A percentile compares a stretch with the other conserved stretches of the same genome.
Conservation (phyloP, 2,329 filamentous ascomycete genomes). For the Raffaelea albimanens region DNA sequence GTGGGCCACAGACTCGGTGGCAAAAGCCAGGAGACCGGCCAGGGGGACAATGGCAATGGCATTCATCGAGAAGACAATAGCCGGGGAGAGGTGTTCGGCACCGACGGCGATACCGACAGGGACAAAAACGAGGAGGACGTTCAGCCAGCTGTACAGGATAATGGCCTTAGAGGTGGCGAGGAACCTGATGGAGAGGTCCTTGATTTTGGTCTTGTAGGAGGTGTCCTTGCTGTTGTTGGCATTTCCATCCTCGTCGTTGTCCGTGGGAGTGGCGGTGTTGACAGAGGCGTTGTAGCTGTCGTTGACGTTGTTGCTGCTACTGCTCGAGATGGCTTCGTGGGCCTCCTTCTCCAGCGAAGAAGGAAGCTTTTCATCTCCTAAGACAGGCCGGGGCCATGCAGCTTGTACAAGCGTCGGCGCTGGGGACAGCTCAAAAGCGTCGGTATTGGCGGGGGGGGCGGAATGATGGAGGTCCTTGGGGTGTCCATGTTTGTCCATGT, state of each 20-base stretch:
- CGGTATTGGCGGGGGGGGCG: neutral
- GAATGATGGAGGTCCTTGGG: neutral
- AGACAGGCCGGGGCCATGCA: slow-evolving; percentile 48
- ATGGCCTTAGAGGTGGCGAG: slow-evolving; percentile 48
- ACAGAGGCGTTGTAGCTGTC: neutral
- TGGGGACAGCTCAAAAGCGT: slow-evolving; percentile 6
- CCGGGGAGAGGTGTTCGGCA: slow-evolving; percentile 40
- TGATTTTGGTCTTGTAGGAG: slow-evolving; percentile 18
- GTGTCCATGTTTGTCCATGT: slow-evolving; percentile 4
- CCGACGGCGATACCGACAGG: slow-evolving; percentile 64
- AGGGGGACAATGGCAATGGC: slow-evolving; percentile 67
- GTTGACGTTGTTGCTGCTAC: neutral
- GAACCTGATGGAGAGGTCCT: slow-evolving; percentile 19
- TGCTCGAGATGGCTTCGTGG: neutral
- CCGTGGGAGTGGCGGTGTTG: neutral
- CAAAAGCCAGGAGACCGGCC: slow-evolving; percentile 61
- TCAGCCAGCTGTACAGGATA: slow-evolving; percentile 67
- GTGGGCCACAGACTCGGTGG: slow-evolving; percentile 65
- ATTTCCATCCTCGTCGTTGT: slow-evolving; percentile 1
- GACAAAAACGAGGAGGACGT: slow-evolving; percentile 67
- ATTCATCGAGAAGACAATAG: slow-evolving; percentile 63
- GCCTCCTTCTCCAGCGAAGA: neutral
- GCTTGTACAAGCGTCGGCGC: slow-evolving; percentile 31
- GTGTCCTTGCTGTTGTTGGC: slow-evolving; percentile 18
- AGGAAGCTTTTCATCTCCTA: slow-evolving; percentile 24